Evolutionary conservation across 345 rosid species (phyloP), one percentile per base, ranked within the genome.

Genomic region (Camelina sativa): DNA sequence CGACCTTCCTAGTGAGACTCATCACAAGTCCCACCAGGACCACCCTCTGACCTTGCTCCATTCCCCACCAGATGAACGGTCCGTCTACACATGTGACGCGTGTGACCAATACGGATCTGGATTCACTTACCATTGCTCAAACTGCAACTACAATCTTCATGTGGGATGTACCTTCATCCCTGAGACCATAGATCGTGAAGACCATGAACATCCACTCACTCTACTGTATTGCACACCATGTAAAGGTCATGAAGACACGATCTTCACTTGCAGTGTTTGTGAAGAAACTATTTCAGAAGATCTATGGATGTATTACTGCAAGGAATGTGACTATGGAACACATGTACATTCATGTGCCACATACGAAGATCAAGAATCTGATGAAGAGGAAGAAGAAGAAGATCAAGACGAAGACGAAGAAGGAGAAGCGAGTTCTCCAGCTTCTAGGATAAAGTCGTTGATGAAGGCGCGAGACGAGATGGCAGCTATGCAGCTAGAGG

Each of bases 21-120:
- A 34, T 35, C 59, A 66, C 48, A 66, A 66, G 32, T 51, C 71
- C 35, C 71, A 66, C 47, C 8, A 37, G 7, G 20, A 51, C 71
- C 71, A 66, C 20, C 48, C 71, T 66, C n/a, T 66, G 11, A 66
- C 48, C 15, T 23, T 66, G 46, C 20, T 66, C 1, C 20, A 66
- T 52, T 50, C 71, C 32, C 32, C 71, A 66, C 47, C 71, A 10
- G 41, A 37, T 35, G 58, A 7, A 6, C 35, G 52, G 8, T 30
- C 60, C 0, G 5, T 35, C 15, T 51, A 52, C 48, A 37, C 32
- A 7, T 51, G 71, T 50, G 8, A 37, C 1, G 71, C 48, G 0
- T 66, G 71, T 20, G 60, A 56, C 11, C 30, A 66, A 8, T 19
- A 35, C 7, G 71, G 71, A 50, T 50, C 71, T 17, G 71, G 59